Evolutionary conservation across 148 eudicot species (phyloP).

Genomic region (Gaultheria prostrata): DNA sequence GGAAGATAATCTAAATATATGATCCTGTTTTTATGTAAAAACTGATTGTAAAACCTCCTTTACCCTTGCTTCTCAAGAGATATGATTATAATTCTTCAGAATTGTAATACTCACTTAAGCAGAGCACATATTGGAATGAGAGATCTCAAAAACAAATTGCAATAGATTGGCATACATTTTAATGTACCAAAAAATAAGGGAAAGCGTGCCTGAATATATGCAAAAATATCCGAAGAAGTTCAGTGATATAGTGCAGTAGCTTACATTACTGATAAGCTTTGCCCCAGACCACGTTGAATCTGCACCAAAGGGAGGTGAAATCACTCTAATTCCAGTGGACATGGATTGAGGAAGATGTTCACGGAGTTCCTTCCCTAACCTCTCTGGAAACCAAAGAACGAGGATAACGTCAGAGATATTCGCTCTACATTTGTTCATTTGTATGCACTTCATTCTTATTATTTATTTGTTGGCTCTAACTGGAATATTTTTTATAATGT

Average conservation of each 20-base stretch:
- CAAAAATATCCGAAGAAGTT: neutral
- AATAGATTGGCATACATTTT: neutral
- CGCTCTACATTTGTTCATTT: constrained; percentile 15
- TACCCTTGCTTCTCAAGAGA: neutral
- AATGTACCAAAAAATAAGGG: neutral
- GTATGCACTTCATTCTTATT: neutral
- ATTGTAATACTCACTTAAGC: neutral
- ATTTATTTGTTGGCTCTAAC: neutral
- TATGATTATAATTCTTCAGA: neutral
- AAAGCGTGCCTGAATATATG: neutral
- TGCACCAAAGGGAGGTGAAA: constrained; percentile 71
- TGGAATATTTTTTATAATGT: neutral
- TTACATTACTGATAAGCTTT: constrained; percentile 80
- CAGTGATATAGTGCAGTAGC: constrained; percentile 16
- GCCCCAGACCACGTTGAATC: constrained; percentile 97
- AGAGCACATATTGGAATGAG: neutral
- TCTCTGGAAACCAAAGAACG: constrained; percentile 42
- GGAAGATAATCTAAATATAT: neutral
- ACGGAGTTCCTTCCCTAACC: constrained; percentile 77
- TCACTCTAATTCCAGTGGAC: constrained; percentile 58
- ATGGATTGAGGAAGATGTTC: constrained; percentile 48
- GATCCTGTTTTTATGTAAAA: neutral
- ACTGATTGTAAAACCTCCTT: neutral
- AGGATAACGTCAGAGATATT: neutral
- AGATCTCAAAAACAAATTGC: neutral